Conservation (phyloP, 2,329 filamentous ascomycete species). For the Cryphonectria japonica region DNA sequence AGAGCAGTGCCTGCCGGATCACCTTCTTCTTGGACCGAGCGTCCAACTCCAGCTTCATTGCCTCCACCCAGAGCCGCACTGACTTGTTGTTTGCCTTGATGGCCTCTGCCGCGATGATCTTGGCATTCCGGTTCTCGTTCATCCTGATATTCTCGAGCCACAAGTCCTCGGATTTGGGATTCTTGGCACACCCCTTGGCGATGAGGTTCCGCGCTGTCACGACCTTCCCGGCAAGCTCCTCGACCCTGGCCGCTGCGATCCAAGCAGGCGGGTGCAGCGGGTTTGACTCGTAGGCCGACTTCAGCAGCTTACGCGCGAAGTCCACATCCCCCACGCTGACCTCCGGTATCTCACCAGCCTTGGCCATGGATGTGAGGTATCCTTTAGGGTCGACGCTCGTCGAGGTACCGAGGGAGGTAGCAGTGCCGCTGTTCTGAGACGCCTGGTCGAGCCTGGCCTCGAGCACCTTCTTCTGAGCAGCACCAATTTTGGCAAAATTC, state of each 20-base stretch:
- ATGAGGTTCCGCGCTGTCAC: conserved; percentile 89
- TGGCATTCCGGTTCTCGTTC: conserved; percentile 90
- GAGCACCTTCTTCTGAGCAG: conserved; percentile 92
- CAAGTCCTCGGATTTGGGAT: conserved; percentile 90
- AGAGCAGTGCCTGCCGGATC: conserved; percentile 85
- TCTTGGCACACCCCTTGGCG: conserved; percentile 83
- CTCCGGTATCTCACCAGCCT: conserved; percentile 79
- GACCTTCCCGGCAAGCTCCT: conserved; percentile 90
- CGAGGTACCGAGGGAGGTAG: conserved; percentile 75
- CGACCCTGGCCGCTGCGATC: conserved; percentile 90
- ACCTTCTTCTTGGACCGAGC: conserved; percentile 88
- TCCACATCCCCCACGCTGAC: conserved; percentile 93
- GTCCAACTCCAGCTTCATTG: conserved; percentile 88
- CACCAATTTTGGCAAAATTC: conserved; percentile 96
- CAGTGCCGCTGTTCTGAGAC: conserved; percentile 68
- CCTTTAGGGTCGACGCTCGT: conserved; percentile 94
- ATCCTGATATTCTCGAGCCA: conserved; percentile 96
- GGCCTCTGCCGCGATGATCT: conserved; percentile 90
- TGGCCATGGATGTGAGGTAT: conserved; percentile 89
- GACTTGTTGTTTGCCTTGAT: conserved; percentile 91
- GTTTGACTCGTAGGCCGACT: conserved; percentile 97
- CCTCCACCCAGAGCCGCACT: conserved; percentile 90
- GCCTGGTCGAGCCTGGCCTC: conserved; percentile 93
- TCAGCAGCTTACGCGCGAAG: conserved; percentile 86
- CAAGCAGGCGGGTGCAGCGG: conserved; percentile 92